A percentile compares a stretch with the other conserved stretches of the same genome.
These are phyloP conservation scores for Yamagishiella unicocca DNA, from an alignment of 139 green algal genomes.

Conservation along the genomic window DNA sequence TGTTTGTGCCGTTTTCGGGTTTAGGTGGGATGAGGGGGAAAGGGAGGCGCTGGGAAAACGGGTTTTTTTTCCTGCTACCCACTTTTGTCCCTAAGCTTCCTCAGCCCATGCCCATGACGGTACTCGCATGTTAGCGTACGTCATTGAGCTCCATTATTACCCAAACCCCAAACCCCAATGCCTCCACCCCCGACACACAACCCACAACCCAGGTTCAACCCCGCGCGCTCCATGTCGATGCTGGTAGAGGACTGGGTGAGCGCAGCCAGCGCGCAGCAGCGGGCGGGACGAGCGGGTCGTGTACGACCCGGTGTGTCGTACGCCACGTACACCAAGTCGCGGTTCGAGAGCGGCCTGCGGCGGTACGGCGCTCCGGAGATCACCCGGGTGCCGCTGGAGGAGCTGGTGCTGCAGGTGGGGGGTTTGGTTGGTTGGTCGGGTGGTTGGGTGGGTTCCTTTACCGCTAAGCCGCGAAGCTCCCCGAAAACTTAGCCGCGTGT, in stretches of 20 bases:
- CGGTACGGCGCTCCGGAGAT: slow-evolving; percentile 90
- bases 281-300: slow-evolving; percentile 85
- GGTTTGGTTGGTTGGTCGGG: no score
- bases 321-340: slow-evolving; percentile 86
- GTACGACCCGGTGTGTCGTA: slow-evolving; percentile 88
- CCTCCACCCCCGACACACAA: not conserved
- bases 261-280: slow-evolving; percentile 65
- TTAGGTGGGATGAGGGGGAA: not conserved
- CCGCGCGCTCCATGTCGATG: slow-evolving; percentile 79
- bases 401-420: slow-evolving; percentile 88
- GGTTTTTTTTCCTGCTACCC: no score
- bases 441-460: no score
- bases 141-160: no score
- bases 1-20: no score
- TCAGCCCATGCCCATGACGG: no score
- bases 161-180: not conserved
- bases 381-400: slow-evolving; percentile 91
- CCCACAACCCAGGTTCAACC: slow-evolving; percentile 66
- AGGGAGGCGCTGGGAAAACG: no score
- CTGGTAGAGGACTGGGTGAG: slow-evolving; percentile 88
- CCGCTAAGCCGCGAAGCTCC: no score
- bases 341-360: slow-evolving; percentile 79
- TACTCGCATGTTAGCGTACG: no score
- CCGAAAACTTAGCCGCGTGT: no score
- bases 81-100: no score